These are phyloP conservation scores for Lophiostoma macrostomum DNA, from an alignment of 495 filamentous ascomycete species.

Conservation along the genomic window DNA sequence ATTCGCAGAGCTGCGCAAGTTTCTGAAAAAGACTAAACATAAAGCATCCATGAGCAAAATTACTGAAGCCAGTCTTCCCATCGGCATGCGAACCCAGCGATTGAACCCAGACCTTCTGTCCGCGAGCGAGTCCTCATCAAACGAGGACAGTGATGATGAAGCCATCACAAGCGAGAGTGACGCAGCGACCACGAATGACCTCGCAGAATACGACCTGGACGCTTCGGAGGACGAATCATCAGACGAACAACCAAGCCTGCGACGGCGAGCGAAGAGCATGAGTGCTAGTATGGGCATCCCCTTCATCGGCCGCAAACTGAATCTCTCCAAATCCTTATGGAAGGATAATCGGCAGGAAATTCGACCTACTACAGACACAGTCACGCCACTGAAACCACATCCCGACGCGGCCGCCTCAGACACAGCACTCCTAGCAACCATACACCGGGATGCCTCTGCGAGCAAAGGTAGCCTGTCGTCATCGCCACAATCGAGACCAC, in stretches of 20 bases:
- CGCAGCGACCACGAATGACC: constrained; percentile 52
- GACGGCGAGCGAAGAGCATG: constrained; percentile 24
- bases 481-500: neutral
- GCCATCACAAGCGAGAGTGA: constrained; percentile 42
- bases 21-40: constrained; percentile 50
- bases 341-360: constrained; percentile 3
- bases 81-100: constrained; percentile 76
- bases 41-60: constrained; percentile 65
- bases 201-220: constrained; percentile 41
- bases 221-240: constrained; percentile 22
- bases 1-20: constrained; percentile 50
- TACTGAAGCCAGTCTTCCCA: constrained; percentile 57
- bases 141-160: constrained; percentile 45
- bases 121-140: constrained; percentile 50
- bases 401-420: constrained; percentile 22
- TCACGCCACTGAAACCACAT: constrained; percentile 25
- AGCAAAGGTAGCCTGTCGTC: constrained; percentile 1
- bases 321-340: constrained; percentile 14
- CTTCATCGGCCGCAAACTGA: constrained; percentile 10
- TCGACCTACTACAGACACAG: neutral
- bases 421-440: constrained; percentile 19
- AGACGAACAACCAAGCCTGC: constrained; percentile 24
- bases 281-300: constrained; percentile 23
- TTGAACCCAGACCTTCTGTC: constrained; percentile 63
- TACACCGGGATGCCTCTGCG: no score